These are phyloP conservation scores for Mixia osmundae DNA, from an alignment of 1,284 basidiomycete species.

Conservation along the genomic window DNA sequence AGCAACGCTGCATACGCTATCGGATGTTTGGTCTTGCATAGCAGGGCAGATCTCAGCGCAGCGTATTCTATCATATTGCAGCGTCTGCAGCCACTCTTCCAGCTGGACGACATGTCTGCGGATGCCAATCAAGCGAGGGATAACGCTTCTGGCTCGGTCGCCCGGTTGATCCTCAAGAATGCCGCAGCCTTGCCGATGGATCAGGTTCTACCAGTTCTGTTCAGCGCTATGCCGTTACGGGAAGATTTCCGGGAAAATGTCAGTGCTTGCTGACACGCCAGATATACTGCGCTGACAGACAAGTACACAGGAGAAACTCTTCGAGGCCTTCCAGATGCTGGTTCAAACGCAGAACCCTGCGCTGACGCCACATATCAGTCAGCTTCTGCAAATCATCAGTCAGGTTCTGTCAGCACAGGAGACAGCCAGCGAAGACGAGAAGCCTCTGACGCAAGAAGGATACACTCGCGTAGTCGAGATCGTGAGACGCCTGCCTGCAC, in stretches of 20 bases:
- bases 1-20: conserved; percentile 90
- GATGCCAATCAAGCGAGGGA: conserved; percentile 63
- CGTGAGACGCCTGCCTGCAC: too few relatives aligned
- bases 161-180: conserved; percentile 68
- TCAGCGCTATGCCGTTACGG: conserved; percentile 62
- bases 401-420: too few relatives aligned
- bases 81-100: conserved; percentile 63
- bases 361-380: too few relatives aligned
- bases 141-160: conserved; percentile 83
- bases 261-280: too few relatives aligned
- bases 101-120: conserved; percentile 35
- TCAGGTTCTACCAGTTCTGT: conserved; percentile 54
- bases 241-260: conserved; percentile 67
- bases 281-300: too few relatives aligned
- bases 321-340: too few relatives aligned
- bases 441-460: too few relatives aligned
- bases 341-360: too few relatives aligned
- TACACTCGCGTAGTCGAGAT: too few relatives aligned
- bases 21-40: conserved; percentile 77
- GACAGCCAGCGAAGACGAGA: too few relatives aligned
- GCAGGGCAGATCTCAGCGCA: conserved; percentile 51
- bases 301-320: too few relatives aligned
- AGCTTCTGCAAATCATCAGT: too few relatives aligned
- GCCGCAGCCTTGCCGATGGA: conserved; percentile 62
- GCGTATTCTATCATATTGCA: conserved; percentile 62